Conservation (phyloP, 1,284 basidiomycete genomes). For the Afroboletus lepidellus region DNA sequence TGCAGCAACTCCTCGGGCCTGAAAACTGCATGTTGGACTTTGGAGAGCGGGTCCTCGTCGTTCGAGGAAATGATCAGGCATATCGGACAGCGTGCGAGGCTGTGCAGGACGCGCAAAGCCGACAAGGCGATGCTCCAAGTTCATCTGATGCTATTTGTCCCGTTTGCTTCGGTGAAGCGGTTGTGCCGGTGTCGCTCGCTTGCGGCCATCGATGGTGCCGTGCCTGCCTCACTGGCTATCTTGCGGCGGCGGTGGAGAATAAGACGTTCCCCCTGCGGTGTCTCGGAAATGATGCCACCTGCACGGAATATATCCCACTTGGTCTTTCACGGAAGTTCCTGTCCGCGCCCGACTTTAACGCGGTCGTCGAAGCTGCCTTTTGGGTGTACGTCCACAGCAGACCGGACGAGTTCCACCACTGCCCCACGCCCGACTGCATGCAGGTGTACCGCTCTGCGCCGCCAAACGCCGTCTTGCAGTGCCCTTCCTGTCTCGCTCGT, state of each 20-base stretch:
- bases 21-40: slow-evolving; percentile 41
- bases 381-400: slow-evolving; percentile 52
- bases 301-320: slow-evolving; percentile 52
- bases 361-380: slow-evolving; percentile 56
- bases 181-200: slow-evolving; percentile 48
- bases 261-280: slow-evolving; percentile 67
- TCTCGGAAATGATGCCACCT: slow-evolving; percentile 58
- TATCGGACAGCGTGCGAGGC: slow-evolving; percentile 39
- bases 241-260: slow-evolving; percentile 53
- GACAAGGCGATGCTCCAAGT: slow-evolving; percentile 24
- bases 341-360: slow-evolving; percentile 48
- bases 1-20: slow-evolving; percentile 39
- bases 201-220: slow-evolving; percentile 70
- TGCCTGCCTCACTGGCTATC: slow-evolving; percentile 54
- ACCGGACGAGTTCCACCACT: slow-evolving; percentile 62
- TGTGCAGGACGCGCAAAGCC: slow-evolving; percentile 36
- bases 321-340: slow-evolving; percentile 49
- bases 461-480: slow-evolving; percentile 55
- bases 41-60: slow-evolving; percentile 29
- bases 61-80: slow-evolving; percentile 37
- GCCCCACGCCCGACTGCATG: slow-evolving; percentile 71
- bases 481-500: slow-evolving; percentile 64
- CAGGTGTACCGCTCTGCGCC: slow-evolving; percentile 62
- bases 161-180: slow-evolving; percentile 46
- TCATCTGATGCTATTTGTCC: slow-evolving; percentile 27